Evolutionary conservation across 306 rosid species (phyloP).

Genomic region (Cyclanthera cordifolia): DNA sequence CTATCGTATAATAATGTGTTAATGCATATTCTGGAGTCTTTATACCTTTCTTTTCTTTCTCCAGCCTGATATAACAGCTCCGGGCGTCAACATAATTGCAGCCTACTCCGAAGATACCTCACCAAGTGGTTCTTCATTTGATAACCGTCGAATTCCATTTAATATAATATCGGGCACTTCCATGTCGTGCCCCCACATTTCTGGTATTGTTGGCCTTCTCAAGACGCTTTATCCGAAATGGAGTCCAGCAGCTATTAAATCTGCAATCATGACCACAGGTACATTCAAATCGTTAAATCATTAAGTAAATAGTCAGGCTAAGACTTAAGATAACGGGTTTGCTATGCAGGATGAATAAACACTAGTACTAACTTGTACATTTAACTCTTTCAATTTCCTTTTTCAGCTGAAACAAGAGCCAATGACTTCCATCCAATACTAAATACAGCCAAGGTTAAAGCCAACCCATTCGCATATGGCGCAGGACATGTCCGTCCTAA

Average conservation of each 20-base stretch:
- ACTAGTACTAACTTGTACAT: too few relatives aligned
- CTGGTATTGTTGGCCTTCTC: conserved; percentile 13
- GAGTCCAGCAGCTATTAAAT: conserved; percentile 18
- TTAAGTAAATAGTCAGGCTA: neutral
- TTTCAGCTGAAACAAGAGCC: conserved; percentile 3
- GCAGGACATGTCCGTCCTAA: conserved; percentile 45
- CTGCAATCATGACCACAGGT: conserved; percentile 19
- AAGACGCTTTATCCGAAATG: conserved; percentile 13
- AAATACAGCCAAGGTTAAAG: neutral
- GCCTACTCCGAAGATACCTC: neutral
- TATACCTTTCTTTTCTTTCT: neutral
- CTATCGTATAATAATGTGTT: neutral
- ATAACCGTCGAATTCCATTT: conserved; percentile 2
- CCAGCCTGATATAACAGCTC: conserved; percentile 16
- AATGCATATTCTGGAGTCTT: neutral
- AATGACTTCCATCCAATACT: neutral
- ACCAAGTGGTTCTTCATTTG: neutral
- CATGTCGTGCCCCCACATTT: conserved; percentile 17
- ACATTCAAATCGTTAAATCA: neutral
- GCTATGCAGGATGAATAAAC: too few relatives aligned
- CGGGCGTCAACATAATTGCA: conserved; percentile 10
- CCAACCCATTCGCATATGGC: conserved; percentile 51
- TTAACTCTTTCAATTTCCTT: neutral
- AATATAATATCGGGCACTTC: conserved; percentile 12
- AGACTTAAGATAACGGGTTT: too few relatives aligned